Base-by-base conservation (phyloP, 2,329 filamentous ascomycete genomes). In the Fusarium heterosporum region DNA sequence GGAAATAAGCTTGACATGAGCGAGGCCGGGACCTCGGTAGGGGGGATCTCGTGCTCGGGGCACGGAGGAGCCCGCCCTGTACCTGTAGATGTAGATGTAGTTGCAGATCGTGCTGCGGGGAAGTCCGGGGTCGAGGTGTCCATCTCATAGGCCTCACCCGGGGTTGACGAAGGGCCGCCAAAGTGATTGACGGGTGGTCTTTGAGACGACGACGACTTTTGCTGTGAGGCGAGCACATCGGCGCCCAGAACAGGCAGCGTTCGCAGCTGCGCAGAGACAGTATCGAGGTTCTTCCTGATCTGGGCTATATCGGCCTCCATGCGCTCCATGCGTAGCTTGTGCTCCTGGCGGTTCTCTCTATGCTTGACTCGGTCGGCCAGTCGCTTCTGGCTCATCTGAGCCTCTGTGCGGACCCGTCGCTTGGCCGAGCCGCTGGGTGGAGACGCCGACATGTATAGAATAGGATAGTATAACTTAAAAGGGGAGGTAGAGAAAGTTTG, bases 301-400 rank as follows among this genome's bases (percentile, higher is more conserved):
- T 66, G 55, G 1, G 67, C 54, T 26, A 74, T 64, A 47, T 74
- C 72, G 2, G 66, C 60, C 32, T 74, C 72, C 54, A 74, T 73
- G 8, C 69, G 63, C 38, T 74, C 71, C 55, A 74, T 67, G 1
- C 72, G 65, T 1, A 49, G 34, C 48, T 74, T 74, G 53, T 67
- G 71, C 51, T 74, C 69, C 26, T 69, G 68, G 0, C 72, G 62
- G 45, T 74, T 74, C 42, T 67, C 59, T 16, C 63, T 69, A 48
- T 74, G 72, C 39, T 74, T 74, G 47, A 72, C 41, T 43, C 64
- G 66, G 34, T 74, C 72, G 11, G 64, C 63, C 17, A 62, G 56
- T n/a, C 72, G 59, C 52, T 74, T 74, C 42, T 72, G 72, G 61
- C 55, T 69, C 55, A 74, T 60, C 30, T 74, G 72, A 43, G 65